These are phyloP conservation scores for Gypsophila paniculata DNA, from an alignment of 179 eudicot species.

Conservation along the genomic window DNA sequence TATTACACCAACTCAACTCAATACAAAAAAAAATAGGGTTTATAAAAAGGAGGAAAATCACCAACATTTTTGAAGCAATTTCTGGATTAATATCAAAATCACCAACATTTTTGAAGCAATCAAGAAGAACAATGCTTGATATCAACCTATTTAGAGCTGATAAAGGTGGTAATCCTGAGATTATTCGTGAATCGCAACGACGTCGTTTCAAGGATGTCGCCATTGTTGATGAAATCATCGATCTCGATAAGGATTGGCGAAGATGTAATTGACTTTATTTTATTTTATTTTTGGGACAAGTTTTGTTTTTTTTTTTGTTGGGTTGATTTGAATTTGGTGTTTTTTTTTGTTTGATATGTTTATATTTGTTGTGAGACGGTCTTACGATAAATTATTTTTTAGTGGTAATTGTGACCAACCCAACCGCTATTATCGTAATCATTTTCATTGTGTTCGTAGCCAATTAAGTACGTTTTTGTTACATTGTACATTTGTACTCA, in stretches of 20 bases:
- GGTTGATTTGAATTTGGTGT: neutral
- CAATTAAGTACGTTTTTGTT: too few relatives aligned
- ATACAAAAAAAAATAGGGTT: slow-evolving; percentile 9
- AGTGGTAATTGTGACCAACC: too few relatives aligned
- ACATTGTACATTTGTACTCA: too few relatives aligned
- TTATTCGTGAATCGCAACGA: slow-evolving; percentile 72
- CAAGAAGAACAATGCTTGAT: slow-evolving; percentile 52
- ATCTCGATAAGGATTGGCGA: slow-evolving; percentile 70
- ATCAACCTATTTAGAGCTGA: slow-evolving; percentile 68
- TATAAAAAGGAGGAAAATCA: neutral
- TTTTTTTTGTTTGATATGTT: neutral
- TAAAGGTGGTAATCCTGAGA: slow-evolving; percentile 70
- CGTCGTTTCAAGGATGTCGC: slow-evolving; percentile 62
- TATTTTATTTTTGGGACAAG: neutral
- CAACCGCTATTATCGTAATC: too few relatives aligned
- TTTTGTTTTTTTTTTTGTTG: neutral
- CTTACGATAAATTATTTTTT: too few relatives aligned
- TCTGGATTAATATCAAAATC: neutral
- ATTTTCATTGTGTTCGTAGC: too few relatives aligned
- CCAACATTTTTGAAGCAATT: neutral
- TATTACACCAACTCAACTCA: neutral
- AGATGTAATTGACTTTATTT: slow-evolving; percentile 30
- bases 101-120: neutral
- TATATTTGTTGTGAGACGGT: too few relatives aligned
- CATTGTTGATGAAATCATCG: slow-evolving; percentile 64